Percentiles rank a stretch among this genome's conserved stretches.
phyloP scores from a whole-genome alignment of 257 asterid species.

The Solanum verrucosum region DNA sequence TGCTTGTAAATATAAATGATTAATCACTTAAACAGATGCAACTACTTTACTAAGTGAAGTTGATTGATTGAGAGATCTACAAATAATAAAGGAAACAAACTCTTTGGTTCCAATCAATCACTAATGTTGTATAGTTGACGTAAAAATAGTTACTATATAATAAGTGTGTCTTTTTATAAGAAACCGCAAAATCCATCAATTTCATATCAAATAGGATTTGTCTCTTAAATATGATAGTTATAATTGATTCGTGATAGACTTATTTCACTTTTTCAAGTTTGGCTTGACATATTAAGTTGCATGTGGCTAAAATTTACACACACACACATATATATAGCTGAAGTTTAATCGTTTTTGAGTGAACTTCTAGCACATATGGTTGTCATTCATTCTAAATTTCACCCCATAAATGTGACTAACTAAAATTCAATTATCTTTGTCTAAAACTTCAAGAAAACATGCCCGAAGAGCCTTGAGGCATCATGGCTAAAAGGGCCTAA shows the following conservation, averaged over 20 bases:
- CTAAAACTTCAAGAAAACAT: too few relatives aligned
- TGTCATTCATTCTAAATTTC: too few relatives aligned
- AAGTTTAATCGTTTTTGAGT: background rate
- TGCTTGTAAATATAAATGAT: background rate
- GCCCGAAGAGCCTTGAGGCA: background rate
- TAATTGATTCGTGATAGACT: background rate
- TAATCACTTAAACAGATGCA: background rate
- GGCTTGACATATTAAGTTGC: background rate
- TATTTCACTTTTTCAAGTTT: background rate
- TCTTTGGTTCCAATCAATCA: background rate
- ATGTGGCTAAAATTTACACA: background rate
- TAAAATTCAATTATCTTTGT: too few relatives aligned
- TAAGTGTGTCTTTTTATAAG: background rate
- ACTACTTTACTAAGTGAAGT: background rate
- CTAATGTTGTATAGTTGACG: background rate
- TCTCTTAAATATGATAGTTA: background rate
- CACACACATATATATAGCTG: background rate
- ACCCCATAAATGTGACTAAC: too few relatives aligned
- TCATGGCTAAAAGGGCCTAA: background rate
- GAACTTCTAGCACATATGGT: background rate
- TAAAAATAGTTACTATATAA: background rate
- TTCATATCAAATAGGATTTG: background rate
- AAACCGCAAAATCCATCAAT: background rate
- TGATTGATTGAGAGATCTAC: background rate
- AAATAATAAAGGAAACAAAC: background rate